Evolutionary conservation across 352 stramenopile species (phyloP).

Genomic region (Phytophthora capsici): DNA sequence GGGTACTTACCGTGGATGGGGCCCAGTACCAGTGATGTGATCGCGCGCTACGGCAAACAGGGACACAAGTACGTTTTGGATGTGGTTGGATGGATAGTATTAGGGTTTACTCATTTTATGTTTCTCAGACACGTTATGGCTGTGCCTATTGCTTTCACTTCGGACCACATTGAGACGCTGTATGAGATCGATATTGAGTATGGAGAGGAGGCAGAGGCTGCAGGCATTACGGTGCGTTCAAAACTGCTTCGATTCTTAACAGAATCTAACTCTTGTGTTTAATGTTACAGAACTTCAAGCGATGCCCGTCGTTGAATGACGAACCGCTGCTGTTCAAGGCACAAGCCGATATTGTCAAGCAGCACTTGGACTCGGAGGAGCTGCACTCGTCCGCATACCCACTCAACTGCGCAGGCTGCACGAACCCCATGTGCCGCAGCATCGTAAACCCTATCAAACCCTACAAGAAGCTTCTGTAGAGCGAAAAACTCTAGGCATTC

Average conservation of each 20-base stretch:
- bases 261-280: conserved; percentile 1
- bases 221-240: conserved; percentile 87
- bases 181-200: conserved; percentile 99
- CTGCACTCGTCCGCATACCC: conserved; percentile 85
- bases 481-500: conserved; percentile 3
- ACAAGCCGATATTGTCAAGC: conserved; percentile 96
- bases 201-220: conserved; percentile 94
- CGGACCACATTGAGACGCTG: conserved; percentile 99
- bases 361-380: conserved; percentile 86
- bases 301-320: conserved; percentile 97
- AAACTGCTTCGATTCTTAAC: neutral
- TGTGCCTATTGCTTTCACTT: conserved; percentile 99
- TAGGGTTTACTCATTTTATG: conserved; percentile 3
- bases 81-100: neutral
- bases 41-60: conserved; percentile 91
- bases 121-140: conserved; percentile 91
- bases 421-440: conserved; percentile 83
- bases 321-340: conserved; percentile 94
- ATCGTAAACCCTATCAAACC: conserved; percentile 88
- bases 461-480: conserved; percentile 63
- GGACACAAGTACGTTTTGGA: conserved; percentile 87
- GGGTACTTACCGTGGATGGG: conserved; percentile 98
- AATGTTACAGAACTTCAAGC: conserved; percentile 84
- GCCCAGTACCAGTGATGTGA: conserved; percentile 96
- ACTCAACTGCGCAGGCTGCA: conserved; percentile 85